phyloP scores from a whole-genome alignment of 805 yeast genomes.

The Candida ulmi region DNA sequence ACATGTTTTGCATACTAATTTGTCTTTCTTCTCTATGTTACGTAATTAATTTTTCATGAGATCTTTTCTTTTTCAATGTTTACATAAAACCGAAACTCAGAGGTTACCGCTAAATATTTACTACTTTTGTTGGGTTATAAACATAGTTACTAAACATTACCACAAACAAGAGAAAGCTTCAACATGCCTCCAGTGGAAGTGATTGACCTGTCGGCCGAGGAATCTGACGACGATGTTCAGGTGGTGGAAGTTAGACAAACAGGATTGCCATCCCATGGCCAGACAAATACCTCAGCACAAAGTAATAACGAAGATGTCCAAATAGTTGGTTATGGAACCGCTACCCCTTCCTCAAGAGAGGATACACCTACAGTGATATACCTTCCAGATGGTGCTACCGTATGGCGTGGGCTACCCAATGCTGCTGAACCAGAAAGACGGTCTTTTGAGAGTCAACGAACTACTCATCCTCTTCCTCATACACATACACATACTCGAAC shows the following conservation, averaged over 20 bases:
- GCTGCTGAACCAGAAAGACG: background rate
- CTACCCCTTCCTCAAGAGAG: background rate
- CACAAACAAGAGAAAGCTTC: background rate
- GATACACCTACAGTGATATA: constrained; percentile 5
- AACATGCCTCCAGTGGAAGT: constrained; percentile 1
- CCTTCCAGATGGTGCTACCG: constrained; percentile 7
- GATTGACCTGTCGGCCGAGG: constrained; percentile 23
- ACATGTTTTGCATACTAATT: background rate
- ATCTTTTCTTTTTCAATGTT: too few relatives aligned
- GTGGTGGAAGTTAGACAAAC: constrained; percentile 10
- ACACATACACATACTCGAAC: too few relatives aligned
- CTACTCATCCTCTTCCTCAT: too few relatives aligned
- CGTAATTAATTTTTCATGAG: too few relatives aligned
- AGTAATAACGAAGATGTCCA: too few relatives aligned
- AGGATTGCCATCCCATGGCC: background rate
- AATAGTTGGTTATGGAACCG: background rate
- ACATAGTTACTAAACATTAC: too few relatives aligned
- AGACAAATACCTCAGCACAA: constrained; percentile 3
- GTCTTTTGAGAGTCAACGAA: constrained; percentile 1
- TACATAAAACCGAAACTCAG: too few relatives aligned
- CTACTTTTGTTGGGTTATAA: too few relatives aligned
- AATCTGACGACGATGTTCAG: constrained; percentile 22
- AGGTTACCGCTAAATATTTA: too few relatives aligned
- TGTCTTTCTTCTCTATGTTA: too few relatives aligned
- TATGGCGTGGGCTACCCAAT: background rate